phyloP scores from a whole-genome alignment of 225 moss, liverwort and hornwort species.

The Bryum argenteum region DNA sequence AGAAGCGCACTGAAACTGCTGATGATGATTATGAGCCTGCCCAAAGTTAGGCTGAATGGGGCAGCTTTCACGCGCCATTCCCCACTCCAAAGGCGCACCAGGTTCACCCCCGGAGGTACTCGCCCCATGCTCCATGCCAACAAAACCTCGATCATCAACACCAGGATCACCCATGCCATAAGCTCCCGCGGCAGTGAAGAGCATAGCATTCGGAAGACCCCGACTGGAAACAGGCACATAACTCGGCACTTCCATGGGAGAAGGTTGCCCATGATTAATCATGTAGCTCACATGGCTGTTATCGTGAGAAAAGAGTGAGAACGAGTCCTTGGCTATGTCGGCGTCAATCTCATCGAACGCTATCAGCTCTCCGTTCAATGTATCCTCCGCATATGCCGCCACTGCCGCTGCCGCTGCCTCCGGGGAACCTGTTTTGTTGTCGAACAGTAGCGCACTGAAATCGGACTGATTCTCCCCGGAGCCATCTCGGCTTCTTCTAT shows the following conservation, averaged over 20 bases:
- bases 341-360: slow-evolving; percentile 97
- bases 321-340: slow-evolving; percentile 90
- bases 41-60: slow-evolving; percentile 64
- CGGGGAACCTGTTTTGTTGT: slow-evolving; percentile 38
- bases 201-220: neutral
- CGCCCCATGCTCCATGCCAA: slow-evolving; percentile 82
- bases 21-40: slow-evolving; percentile 58
- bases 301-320: slow-evolving; percentile 85
- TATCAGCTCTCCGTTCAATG: slow-evolving; percentile 86
- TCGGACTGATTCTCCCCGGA: slow-evolving; percentile 61
- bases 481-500: slow-evolving; percentile 51
- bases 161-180: slow-evolving; percentile 52
- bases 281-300: slow-evolving; percentile 45
- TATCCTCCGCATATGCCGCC: slow-evolving; percentile 68
- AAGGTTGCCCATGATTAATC: slow-evolving; percentile 45
- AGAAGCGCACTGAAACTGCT: slow-evolving; percentile 80
- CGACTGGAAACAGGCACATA: slow-evolving; percentile 25
- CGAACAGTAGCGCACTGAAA: slow-evolving; percentile 77
- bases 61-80: slow-evolving; percentile 70
- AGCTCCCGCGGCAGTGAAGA: slow-evolving; percentile 72
- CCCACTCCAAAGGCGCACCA: slow-evolving; percentile 75
- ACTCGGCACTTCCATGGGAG: slow-evolving; percentile 69
- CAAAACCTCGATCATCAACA: slow-evolving; percentile 80
- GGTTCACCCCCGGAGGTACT: slow-evolving; percentile 77
- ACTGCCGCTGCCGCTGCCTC: slow-evolving; percentile 31